phyloP scores from a whole-genome alignment of 495 filamentous ascomycete species.

The Aspergillus leporis region DNA sequence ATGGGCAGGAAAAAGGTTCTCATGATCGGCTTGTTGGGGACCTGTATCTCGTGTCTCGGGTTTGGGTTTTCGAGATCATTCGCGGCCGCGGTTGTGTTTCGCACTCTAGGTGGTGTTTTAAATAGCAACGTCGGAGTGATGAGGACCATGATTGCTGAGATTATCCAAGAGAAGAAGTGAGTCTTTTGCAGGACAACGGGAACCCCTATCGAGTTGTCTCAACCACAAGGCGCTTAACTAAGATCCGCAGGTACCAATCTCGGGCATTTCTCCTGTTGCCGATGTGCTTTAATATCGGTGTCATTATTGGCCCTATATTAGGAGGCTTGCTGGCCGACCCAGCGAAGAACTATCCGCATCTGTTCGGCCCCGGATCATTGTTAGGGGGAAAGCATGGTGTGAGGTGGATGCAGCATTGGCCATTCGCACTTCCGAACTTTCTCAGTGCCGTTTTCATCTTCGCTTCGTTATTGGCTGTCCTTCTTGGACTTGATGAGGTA shows the following conservation, averaged over 20 bases:
- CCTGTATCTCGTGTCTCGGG: slow-evolving; percentile 68
- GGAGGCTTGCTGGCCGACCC: slow-evolving; percentile 77
- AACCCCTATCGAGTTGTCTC: neutral
- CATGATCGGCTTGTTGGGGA: slow-evolving; percentile 71
- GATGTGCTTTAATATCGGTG: slow-evolving; percentile 75
- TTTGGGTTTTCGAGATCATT: slow-evolving; percentile 79
- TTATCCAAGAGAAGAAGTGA: slow-evolving; percentile 65
- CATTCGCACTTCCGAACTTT: slow-evolving; percentile 64
- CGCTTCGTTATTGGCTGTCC: slow-evolving; percentile 44
- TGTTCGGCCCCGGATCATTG: slow-evolving; percentile 63
- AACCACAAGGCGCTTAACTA: slow-evolving; percentile 2
- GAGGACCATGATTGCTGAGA: slow-evolving; percentile 81
- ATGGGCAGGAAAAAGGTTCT: slow-evolving; percentile 77
- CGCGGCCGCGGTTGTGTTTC: slow-evolving; percentile 64
- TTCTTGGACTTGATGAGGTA: slow-evolving; percentile 63
- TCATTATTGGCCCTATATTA: slow-evolving; percentile 64
- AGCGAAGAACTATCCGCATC: slow-evolving; percentile 56
- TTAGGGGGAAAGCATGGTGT: slow-evolving; percentile 53
- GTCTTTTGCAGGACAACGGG: slow-evolving; percentile 4
- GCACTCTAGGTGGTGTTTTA: slow-evolving; percentile 70
- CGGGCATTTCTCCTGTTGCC: slow-evolving; percentile 80
- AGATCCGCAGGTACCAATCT: slow-evolving; percentile 57
- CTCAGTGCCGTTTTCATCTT: slow-evolving; percentile 57
- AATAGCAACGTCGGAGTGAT: slow-evolving; percentile 85
- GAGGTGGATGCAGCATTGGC: slow-evolving; percentile 61